Evolutionary conservation across 352 stramenopile genomes (phyloP), one percentile per base, ranked within the genome.

Genomic region (Phytophthora ohioensis): DNA sequence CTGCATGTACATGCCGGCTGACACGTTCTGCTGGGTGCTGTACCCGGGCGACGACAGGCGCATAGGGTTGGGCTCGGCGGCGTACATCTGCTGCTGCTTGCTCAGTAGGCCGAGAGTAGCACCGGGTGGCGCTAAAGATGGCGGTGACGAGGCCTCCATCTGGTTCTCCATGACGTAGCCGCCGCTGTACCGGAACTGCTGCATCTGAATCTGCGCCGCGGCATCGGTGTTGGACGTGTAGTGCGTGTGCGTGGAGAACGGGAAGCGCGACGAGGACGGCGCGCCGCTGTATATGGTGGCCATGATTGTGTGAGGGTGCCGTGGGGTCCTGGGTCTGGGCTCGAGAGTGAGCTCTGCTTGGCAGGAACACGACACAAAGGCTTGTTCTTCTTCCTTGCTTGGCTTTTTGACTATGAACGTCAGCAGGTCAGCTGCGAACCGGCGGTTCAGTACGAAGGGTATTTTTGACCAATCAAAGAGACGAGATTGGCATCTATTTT

Each of bases 241-340:
- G 70, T 93, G 85, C 54, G 82, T 88, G 60, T 88, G 82, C 17
- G 77, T 67, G 43, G 62, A 71, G 69, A 93, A 90, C 52, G 82
- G 75, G 62, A 93, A 88, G 38, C 84, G 82, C 69, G 79, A 80
- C 17, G 80, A 70, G 52, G 80, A 80, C 32, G 81, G 77, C 52
- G 80, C 78, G 48, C 76, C 79, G 64, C 85, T 86, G 76, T 93
- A 93, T 38, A 92, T 88, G 15, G 85, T 88, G 42, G 85, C 84
- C 78, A 91, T 91, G 48, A 34, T 57, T 57, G n/a, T 36, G 35
- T 61, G 15, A 31, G 3, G 35, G 55, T 8, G 32, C 45, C 0
- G 34, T 54, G 31, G 48, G 8, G 36, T 10, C n/a, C 43, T 36
- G 38, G n/a, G 41, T 48, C 12, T 38, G 11, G 17, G 35, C 17